phyloP scores from a whole-genome alignment of 2,329 filamentous ascomycete species.

The Fusarium phyllophilum region DNA sequence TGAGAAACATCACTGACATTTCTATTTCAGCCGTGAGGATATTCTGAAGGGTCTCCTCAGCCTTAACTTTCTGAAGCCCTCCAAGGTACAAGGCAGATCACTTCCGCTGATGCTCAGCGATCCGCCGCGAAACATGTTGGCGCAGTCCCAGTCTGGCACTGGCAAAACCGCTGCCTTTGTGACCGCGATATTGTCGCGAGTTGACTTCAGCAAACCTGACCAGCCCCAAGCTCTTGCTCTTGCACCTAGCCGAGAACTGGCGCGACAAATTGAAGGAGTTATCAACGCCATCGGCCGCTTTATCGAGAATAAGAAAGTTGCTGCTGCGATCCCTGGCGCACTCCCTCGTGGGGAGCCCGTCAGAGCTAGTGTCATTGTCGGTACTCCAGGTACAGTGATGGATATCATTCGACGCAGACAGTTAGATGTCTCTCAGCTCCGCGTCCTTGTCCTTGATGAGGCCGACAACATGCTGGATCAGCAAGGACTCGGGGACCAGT shows the following conservation, averaged over 20 bases:
- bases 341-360: slow-evolving; percentile 75
- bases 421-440: slow-evolving; percentile 77
- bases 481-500: slow-evolving; percentile 95
- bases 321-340: slow-evolving; percentile 84
- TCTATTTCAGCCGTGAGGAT: slow-evolving; percentile 50
- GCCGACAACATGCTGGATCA: slow-evolving; percentile 99
- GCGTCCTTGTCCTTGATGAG: slow-evolving; percentile 91
- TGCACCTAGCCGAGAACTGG: slow-evolving; percentile 92
- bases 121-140: slow-evolving; percentile 94
- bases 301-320: slow-evolving; percentile 77
- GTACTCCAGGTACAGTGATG: slow-evolving; percentile 92
- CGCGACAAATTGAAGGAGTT: slow-evolving; percentile 91
- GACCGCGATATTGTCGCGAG: slow-evolving; percentile 86
- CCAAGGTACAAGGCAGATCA: slow-evolving; percentile 96
- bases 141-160: slow-evolving; percentile 98
- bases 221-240: slow-evolving; percentile 88
- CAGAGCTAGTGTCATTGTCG: slow-evolving; percentile 83
- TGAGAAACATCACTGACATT: slow-evolving; percentile 5
- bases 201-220: slow-evolving; percentile 76
- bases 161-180: slow-evolving; percentile 98
- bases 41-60: slow-evolving; percentile 81
- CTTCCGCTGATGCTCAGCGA: slow-evolving; percentile 87
- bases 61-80: slow-evolving; percentile 93
- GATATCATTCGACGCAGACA: slow-evolving; percentile 83
- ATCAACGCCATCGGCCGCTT: slow-evolving; percentile 86